phyloP scores from a whole-genome alignment of 306 rosid species.

The Rosa chinensis region DNA sequence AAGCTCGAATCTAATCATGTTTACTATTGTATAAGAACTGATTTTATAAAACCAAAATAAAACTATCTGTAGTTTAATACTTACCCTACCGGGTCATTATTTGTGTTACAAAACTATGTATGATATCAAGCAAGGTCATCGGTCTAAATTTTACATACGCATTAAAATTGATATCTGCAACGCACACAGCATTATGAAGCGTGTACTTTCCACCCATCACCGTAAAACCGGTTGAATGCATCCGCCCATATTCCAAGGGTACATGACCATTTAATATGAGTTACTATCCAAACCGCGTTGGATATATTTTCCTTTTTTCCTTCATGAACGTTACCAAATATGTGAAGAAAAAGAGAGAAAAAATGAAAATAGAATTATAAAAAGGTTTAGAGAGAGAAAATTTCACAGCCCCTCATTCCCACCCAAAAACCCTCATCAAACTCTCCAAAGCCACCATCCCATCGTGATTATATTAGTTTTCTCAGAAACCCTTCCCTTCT shows the following conservation, averaged over 20 bases:
- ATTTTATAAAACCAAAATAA: no score
- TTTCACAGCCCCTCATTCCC: conserved; percentile 42
- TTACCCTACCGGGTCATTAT: no score
- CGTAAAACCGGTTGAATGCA: neutral
- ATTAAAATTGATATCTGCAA: no score
- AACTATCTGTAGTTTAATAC: no score
- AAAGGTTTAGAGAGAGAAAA: conserved; percentile 3
- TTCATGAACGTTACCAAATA: conserved; percentile 9
- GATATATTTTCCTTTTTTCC: neutral
- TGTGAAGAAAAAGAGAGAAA: neutral
- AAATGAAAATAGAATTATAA: neutral
- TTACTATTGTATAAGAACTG: no score
- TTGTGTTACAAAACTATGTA: no score
- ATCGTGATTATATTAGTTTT: neutral
- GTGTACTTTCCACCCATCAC: no score
- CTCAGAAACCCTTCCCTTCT: neutral
- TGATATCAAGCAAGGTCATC: no score
- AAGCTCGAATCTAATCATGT: no score
- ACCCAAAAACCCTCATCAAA: conserved; percentile 33
- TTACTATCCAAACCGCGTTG: neutral
- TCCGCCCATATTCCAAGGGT: no score
- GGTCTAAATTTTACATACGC: no score
- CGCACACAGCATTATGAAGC: no score
- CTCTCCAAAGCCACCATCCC: neutral
- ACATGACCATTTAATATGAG: neutral